Base-by-base conservation (phyloP, 2,329 filamentous ascomycete genomes). In the Catunica adiposa region DNA sequence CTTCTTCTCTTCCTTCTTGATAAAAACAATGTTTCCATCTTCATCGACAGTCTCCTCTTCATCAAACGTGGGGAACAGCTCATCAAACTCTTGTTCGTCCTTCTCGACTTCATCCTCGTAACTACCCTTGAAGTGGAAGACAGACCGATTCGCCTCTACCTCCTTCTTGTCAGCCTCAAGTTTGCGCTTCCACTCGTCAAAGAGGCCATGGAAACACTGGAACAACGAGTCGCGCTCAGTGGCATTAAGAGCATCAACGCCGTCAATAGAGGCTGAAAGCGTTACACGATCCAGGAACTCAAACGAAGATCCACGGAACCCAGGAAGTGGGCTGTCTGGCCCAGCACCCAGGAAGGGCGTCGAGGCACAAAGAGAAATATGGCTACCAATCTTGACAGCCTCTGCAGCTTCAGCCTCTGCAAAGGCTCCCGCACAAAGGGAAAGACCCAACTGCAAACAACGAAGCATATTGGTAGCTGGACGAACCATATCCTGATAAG, bases 121-220 rank as follows among this genome's bases (percentile, higher is more conserved):
- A 40, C 81, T 83, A 31, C 89, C 90, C 60, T 81, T 80, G 69
- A 92, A 96, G 20, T 82, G 83, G 67, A 94, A 98, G 40, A 94
- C 68, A 60, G 85, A 89, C 3, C 78, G 80, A 59, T 84, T 86
- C 26, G 79, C 76, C 17, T 85, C 83, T 61, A 85, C 81, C 50
- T 85, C 79, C 62, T 82, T 80, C 62, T 87, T 84, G 60, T 96
- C 89, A 20, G 80, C 73, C 54, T 83, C 78, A 1, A 95, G 77
- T 64, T 84, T 83, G 53, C 78, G 76, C 61, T 80, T 86, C 89
- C 90, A 98, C 53, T 89, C 76, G 15, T 80, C 70, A 63, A 89
- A 94, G 63, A 94, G 83, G 15, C 71, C 73, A 54, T 85, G 78
- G 59, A 96, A 80, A 17, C 81, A 75, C 61, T 78, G 75, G 55